Percentiles rank a stretch among this genome's conserved stretches.
phyloP scores from a whole-genome alignment of 148 eudicot genomes.

The Pharnaceum exiguum region DNA sequence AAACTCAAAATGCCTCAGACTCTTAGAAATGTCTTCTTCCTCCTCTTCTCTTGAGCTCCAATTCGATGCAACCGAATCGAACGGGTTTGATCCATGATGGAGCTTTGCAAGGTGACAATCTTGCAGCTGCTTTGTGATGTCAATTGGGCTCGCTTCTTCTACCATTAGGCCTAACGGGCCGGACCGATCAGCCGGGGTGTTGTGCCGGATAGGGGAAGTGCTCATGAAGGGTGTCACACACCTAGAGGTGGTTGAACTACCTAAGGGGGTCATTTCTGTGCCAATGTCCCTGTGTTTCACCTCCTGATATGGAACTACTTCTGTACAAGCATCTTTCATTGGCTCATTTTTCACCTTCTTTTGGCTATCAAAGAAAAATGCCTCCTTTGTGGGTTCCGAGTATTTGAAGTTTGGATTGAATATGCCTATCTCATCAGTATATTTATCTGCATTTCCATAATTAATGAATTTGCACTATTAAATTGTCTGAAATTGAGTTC shows the following conservation, averaged over 20 bases:
- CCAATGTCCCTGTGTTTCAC: slow-evolving; percentile 70
- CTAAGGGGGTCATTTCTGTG: slow-evolving; percentile 90
- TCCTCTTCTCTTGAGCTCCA: slow-evolving; percentile 93
- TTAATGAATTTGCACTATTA: not conserved
- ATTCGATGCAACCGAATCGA: slow-evolving; percentile 45
- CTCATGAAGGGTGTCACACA: slow-evolving; percentile 73
- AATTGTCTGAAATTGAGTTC: not conserved
- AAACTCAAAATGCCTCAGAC: slow-evolving; percentile 81
- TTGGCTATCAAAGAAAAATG: slow-evolving; percentile 52
- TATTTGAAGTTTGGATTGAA: slow-evolving; percentile 30
- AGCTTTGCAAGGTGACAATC: slow-evolving; percentile 73
- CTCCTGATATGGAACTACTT: slow-evolving; percentile 34
- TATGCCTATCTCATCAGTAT: slow-evolving; percentile 48
- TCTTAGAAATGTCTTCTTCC: slow-evolving; percentile 90
- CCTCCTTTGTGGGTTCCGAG: slow-evolving; percentile 59
- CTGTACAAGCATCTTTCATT: slow-evolving; percentile 35
- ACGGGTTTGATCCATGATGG: slow-evolving; percentile 39
- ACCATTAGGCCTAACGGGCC: slow-evolving; percentile 47
- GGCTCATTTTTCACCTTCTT: slow-evolving; percentile 27
- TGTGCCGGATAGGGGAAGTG: slow-evolving; percentile 70
- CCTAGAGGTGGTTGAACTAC: slow-evolving; percentile 76
- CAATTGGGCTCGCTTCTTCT: slow-evolving; percentile 19
- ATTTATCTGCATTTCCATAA: slow-evolving; percentile 52
- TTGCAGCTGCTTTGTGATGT: slow-evolving; percentile 39
- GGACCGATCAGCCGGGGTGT: slow-evolving; percentile 68